These are phyloP conservation scores for Penicillium malachiteum DNA, from an alignment of 495 filamentous ascomycete genomes.

Conservation along the genomic window DNA sequence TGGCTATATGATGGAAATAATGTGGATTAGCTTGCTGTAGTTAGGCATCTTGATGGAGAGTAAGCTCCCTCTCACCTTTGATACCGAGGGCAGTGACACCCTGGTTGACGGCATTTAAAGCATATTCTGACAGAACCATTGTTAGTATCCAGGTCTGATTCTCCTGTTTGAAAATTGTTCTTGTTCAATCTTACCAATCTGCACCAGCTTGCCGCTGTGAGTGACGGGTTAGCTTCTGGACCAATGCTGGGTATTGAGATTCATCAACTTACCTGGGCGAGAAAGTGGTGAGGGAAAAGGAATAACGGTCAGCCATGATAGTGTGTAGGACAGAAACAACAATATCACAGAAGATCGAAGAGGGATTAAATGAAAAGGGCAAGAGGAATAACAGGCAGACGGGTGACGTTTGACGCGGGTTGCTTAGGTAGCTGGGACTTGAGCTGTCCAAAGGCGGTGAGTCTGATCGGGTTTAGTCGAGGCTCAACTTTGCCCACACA, in stretches of 20 bases:
- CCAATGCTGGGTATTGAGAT: slow-evolving; percentile 9
- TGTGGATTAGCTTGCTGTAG: not conserved
- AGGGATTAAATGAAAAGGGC: slow-evolving; percentile 13
- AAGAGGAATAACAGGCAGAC: slow-evolving; percentile 26
- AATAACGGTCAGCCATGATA: slow-evolving; percentile 96
- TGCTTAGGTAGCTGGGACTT: slow-evolving; percentile 12
- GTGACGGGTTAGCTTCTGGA: slow-evolving; percentile 45
- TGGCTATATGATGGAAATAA: slow-evolving; percentile 54
- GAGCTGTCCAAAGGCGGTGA: slow-evolving; percentile 34
- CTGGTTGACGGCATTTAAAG: slow-evolving; percentile 97
- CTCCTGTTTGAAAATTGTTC: not conserved
- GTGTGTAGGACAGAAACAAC: slow-evolving; percentile 5
- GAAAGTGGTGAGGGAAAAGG: slow-evolving; percentile 99
- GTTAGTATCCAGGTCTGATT: not conserved
- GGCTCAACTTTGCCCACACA: not conserved
- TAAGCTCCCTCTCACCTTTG: slow-evolving; percentile 65
- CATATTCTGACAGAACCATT: slow-evolving; percentile 74
- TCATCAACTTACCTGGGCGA: slow-evolving; percentile 81
- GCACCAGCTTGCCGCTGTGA: slow-evolving; percentile 84
- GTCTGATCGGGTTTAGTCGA: slow-evolving; percentile 16
- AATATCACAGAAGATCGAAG: slow-evolving; percentile 7
- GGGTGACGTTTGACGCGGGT: slow-evolving; percentile 31
- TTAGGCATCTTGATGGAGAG: not conserved
- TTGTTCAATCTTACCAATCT: slow-evolving; percentile 51
- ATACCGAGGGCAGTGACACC: slow-evolving; percentile 97